phyloP scores from a whole-genome alignment of 2,329 filamentous ascomycete genomes.

The Fusarium continuum region DNA sequence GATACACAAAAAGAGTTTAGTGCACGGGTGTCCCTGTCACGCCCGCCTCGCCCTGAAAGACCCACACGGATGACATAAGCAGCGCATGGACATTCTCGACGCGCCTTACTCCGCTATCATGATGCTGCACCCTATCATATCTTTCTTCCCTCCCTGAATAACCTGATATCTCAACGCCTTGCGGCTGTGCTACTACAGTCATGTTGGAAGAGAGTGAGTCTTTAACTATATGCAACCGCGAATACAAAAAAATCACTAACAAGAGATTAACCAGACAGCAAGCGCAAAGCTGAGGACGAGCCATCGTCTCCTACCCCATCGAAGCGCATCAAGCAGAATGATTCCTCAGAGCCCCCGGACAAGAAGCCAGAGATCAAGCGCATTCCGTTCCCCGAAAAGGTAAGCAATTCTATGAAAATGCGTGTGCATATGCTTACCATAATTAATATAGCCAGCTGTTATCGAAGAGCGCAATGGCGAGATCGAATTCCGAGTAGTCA shows the following conservation, averaged over 20 bases:
- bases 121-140: conserved; percentile 27
- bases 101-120: conserved; percentile 40
- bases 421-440: conserved; percentile 1
- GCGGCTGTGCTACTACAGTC: conserved; percentile 1
- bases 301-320: conserved; percentile 67
- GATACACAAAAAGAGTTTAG: conserved; percentile 47
- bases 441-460: conserved; percentile 73
- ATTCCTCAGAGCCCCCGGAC: conserved; percentile 45
- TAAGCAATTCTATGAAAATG: conserved; percentile 43
- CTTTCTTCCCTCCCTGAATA: conserved; percentile 21
- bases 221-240: background rate
- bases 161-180: background rate
- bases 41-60: background rate
- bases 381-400: conserved; percentile 91
- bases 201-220: conserved; percentile 44
- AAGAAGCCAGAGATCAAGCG: conserved; percentile 66
- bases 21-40: conserved; percentile 7
- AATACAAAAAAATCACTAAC: conserved; percentile 4
- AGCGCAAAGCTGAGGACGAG: conserved; percentile 78
- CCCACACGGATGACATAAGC: conserved; percentile 45
- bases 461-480: conserved; percentile 93
- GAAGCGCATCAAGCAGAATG: conserved; percentile 70
- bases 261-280: conserved; percentile 56
- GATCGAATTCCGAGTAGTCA: conserved; percentile 97
- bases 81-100: conserved; percentile 38